phyloP scores from a whole-genome alignment of 257 asterid species.

The Solanum piurae region DNA sequence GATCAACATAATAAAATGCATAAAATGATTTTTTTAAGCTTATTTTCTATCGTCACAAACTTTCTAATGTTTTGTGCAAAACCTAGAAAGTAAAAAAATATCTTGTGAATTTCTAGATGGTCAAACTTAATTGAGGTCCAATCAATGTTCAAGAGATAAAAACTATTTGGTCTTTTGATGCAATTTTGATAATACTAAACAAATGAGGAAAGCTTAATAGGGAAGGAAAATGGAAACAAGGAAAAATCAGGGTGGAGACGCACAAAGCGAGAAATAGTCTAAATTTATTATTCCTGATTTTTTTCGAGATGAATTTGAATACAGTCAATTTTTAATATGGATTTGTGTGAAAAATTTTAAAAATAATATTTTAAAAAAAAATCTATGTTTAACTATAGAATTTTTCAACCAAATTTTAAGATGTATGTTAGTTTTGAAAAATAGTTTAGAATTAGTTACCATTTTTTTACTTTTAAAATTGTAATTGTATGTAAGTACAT shows the following conservation, averaged over 20 bases:
- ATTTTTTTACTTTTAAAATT: neutral
- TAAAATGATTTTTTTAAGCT: neutral
- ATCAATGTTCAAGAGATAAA: too few species aligned
- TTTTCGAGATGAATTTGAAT: too few species aligned
- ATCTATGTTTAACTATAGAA: neutral
- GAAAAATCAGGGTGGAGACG: neutral
- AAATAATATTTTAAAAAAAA: too few species aligned
- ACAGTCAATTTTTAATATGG: too few species aligned
- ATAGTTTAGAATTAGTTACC: neutral
- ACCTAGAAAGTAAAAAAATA: neutral
- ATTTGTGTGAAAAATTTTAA: accelerated
- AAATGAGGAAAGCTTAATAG: neutral
- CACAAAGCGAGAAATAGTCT: too few species aligned
- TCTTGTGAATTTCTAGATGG: neutral
- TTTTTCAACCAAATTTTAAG: neutral
- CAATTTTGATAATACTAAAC: neutral
- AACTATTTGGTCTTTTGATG: neutral
- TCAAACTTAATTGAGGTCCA: neutral
- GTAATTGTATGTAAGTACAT: neutral
- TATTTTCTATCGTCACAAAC: neutral
- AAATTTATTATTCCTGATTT: too few species aligned
- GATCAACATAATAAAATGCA: too few species aligned
- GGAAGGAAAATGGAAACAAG: neutral
- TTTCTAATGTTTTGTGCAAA: neutral
- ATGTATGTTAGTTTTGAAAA: neutral